Evolutionary conservation across 2,329 filamentous ascomycete species (phyloP), one percentile per base, ranked within the genome.

Genomic region (Elsinoe arachidis): DNA sequence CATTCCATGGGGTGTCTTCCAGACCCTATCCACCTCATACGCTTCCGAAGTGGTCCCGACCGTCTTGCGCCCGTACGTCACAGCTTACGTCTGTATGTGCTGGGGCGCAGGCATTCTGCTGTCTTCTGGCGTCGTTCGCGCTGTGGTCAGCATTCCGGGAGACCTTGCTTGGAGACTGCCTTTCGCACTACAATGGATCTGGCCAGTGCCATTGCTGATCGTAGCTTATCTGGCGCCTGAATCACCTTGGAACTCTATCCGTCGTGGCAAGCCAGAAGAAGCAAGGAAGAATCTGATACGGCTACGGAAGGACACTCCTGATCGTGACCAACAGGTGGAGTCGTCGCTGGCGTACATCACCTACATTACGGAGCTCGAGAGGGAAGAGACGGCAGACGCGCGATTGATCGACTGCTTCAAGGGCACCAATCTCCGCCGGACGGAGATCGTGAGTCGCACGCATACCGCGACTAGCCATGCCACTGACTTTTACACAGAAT

Each of bases 61-160:
- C 53, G 70, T 68, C 63, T 66, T 83, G 59, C 70, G 80, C 67
- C 80, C 76, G 59, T 75, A 78, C 21, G 75, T 74, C 7, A 82
- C 80, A 2, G 75, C 78, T 67, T 82, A 78, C 74, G 63, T 83
- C 66, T 80, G 82, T 70, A 81, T 82, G 78, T 80, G 78, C 70
- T 83, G 80, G 80, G 76, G 79, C 17, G 77, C 82, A 64, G 80
- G 79, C 17, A 65, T 69, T n/a, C 81, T 82, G 75, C 72, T 35
- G 78, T 69, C 58, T 81, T 78, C 67, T 65, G 69, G 55, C 80
- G 79, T 70, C 70, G 79, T 61, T 65, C 64, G 58, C 58, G 72
- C 71, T 51, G 57, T 56, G 26, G 49, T 55, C 26, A 60, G 61
- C 55, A 54, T 57, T 26, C 21, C 17, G 5, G 57, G 56, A 58